Percentiles rank a stretch among this genome's conserved stretches.
Evolutionary conservation across 345 rosid species (phyloP).

Genomic region (Aquilaria malaccensis): DNA sequence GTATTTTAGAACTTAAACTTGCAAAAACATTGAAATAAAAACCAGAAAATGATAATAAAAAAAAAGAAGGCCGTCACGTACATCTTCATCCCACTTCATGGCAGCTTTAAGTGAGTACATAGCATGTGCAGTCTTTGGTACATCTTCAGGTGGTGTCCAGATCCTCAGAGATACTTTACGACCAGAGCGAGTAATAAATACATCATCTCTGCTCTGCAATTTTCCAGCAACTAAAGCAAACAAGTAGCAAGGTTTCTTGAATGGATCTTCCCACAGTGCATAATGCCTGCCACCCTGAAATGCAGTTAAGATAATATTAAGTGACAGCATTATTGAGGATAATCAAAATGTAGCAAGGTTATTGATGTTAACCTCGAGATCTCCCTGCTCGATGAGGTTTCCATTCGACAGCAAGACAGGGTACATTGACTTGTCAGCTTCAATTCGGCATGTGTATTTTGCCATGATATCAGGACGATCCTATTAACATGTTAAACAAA

Average conservation of each 20-base stretch:
- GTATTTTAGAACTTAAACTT: constrained; percentile 10
- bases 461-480: constrained; percentile 99
- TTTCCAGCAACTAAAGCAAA: constrained; percentile 95
- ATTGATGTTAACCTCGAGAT: constrained; percentile 47
- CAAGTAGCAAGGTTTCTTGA: constrained; percentile 94
- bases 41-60: constrained; percentile 5
- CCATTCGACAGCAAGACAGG: constrained; percentile 94
- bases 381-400: constrained; percentile 81
- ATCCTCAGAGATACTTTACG: constrained; percentile 73
- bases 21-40: background rate
- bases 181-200: constrained; percentile 73
- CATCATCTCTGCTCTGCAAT: constrained; percentile 87
- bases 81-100: constrained; percentile 99
- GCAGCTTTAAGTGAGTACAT: constrained; percentile 97
- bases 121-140: constrained; percentile 94
- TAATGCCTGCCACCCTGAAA: constrained; percentile 84
- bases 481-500: constrained; percentile 31
- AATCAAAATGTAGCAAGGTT: constrained; percentile 2
- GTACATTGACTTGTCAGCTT: constrained; percentile 79
- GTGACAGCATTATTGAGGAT: constrained; percentile 6
- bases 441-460: constrained; percentile 83
- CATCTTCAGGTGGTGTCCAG: constrained; percentile 93
- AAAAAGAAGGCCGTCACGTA: constrained; percentile 16
- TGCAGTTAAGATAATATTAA: constrained; percentile 1
- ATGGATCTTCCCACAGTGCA: constrained; percentile 96